Evolutionary conservation across 352 stramenopile genomes (phyloP).

Genomic region (Globisporangium mamillatum): DNA sequence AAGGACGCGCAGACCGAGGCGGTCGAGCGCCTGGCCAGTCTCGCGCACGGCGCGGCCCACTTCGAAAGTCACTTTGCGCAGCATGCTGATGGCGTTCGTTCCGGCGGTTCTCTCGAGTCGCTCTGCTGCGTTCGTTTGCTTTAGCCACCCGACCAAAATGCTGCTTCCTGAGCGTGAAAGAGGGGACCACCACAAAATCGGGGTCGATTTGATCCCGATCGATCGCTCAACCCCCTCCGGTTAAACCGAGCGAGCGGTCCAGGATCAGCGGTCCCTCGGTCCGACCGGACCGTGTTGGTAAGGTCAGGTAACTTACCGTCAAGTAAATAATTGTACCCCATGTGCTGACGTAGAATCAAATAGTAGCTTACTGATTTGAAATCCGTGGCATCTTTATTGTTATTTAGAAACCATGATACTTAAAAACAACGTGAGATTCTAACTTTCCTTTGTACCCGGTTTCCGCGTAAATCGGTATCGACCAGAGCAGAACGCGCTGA

Average conservation of each 20-base stretch:
- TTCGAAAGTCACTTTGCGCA: conserved; percentile 88
- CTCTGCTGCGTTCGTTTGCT: conserved; percentile 11
- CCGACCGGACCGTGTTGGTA: not conserved
- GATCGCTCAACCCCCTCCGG: not conserved
- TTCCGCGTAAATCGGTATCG: no score
- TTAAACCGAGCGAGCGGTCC: not conserved
- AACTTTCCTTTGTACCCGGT: no score
- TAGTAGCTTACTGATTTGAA: no score
- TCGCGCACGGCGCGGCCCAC: conserved; percentile 92
- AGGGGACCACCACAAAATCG: conserved; percentile 38
- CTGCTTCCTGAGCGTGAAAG: conserved; percentile 7
- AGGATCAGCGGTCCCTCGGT: not conserved
- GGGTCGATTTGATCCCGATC: not conserved
- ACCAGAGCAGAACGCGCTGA: no score
- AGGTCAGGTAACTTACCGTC: not conserved
- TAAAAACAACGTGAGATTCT: no score
- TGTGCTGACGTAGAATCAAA: not conserved
- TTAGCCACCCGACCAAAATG: conserved; percentile 9
- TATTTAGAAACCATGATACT: no score
- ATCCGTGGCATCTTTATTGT: no score
- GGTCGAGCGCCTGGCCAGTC: conserved; percentile 95
- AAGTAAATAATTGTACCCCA: conserved; percentile 10
- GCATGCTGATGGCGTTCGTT: conserved; percentile 40
- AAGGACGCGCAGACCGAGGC: conserved; percentile 88
- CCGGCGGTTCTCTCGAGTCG: conserved; percentile 13